phyloP scores from a whole-genome alignment of 2,329 filamentous ascomycete species.

The Sarocladium oryzae region DNA sequence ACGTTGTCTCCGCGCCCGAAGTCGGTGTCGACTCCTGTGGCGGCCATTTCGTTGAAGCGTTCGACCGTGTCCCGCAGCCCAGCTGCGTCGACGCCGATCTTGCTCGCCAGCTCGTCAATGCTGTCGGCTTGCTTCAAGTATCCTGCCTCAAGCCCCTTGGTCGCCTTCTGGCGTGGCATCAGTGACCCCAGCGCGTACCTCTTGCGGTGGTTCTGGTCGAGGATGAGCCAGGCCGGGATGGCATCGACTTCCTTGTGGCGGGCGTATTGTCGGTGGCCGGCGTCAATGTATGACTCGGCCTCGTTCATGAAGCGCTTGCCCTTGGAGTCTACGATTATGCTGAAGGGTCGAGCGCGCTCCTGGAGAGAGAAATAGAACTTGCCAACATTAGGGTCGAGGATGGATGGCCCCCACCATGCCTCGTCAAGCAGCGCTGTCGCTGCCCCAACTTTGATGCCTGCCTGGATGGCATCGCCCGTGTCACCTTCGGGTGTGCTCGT shows the following conservation, averaged over 20 bases:
- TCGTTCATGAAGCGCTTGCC: slow-evolving; percentile 29
- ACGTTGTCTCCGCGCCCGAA: slow-evolving; percentile 24
- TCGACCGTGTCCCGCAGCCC: slow-evolving; percentile 19
- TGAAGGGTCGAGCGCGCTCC: slow-evolving; percentile 25
- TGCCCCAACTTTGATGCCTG: slow-evolving; percentile 22
- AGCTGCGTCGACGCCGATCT: slow-evolving; percentile 17
- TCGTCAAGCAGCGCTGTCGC: slow-evolving; percentile 23
- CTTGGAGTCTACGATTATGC: slow-evolving; percentile 26
- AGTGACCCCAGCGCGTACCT: slow-evolving; percentile 21
- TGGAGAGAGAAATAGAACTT: slow-evolving; percentile 18
- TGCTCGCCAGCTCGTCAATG: slow-evolving; percentile 19
- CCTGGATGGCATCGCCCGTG: slow-evolving; percentile 16
- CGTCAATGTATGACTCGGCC: slow-evolving; percentile 23
- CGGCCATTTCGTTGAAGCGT: slow-evolving; percentile 23
- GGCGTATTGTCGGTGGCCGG: slow-evolving; percentile 19
- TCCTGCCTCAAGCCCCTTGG: slow-evolving; percentile 17
- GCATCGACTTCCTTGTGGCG: slow-evolving; percentile 14
- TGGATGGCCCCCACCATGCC: slow-evolving; percentile 26
- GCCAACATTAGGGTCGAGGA: slow-evolving; percentile 19
- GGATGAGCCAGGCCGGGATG: slow-evolving; percentile 25
- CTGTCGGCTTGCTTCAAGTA: slow-evolving; percentile 19
- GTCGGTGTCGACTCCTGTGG: slow-evolving; percentile 23
- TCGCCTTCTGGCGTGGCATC: slow-evolving; percentile 13
- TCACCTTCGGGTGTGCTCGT: slow-evolving; percentile 20
- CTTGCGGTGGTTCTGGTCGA: slow-evolving; percentile 24